A percentile compares a stretch with the other conserved stretches of the same genome.
Evolutionary conservation across 106 monocot genomes (phyloP).

Genomic region (Acorus gramineus): DNA sequence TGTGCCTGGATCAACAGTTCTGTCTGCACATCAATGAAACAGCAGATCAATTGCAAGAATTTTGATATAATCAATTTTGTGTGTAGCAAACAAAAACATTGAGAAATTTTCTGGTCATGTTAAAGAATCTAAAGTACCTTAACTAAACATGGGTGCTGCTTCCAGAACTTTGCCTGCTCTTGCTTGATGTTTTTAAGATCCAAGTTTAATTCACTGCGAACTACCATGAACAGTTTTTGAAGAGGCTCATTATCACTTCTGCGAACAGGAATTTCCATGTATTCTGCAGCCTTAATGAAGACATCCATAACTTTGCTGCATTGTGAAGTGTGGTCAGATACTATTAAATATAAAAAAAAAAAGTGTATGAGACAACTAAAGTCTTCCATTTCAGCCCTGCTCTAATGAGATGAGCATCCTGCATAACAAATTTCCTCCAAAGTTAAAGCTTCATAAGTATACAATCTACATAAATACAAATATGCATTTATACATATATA

Average conservation of each 20-base stretch:
- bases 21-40: conserved; percentile 34
- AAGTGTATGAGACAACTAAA: not conserved
- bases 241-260: conserved; percentile 78
- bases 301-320: conserved; percentile 91
- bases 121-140: conserved; percentile 39
- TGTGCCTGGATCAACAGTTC: conserved; percentile 82
- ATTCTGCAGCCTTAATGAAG: conserved; percentile 87
- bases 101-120: too few relatives aligned
- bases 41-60: too few relatives aligned
- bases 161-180: conserved; percentile 95
- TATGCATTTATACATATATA: too few relatives aligned
- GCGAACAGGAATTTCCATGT: conserved; percentile 88
- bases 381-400: not conserved
- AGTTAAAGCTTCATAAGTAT: too few relatives aligned
- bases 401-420: too few relatives aligned
- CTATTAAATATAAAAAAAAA: not conserved
- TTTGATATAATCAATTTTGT: too few relatives aligned
- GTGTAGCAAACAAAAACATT: too few relatives aligned
- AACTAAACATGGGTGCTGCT: conserved; percentile 80
- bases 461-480: too few relatives aligned
- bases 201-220: conserved; percentile 71
- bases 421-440: too few relatives aligned
- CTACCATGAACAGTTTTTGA: conserved; percentile 66
- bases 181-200: conserved; percentile 78
- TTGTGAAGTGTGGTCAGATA: too few relatives aligned